Conservation (phyloP, 2,329 filamentous ascomycete species). For the Fusarium cyanostomum region DNA sequence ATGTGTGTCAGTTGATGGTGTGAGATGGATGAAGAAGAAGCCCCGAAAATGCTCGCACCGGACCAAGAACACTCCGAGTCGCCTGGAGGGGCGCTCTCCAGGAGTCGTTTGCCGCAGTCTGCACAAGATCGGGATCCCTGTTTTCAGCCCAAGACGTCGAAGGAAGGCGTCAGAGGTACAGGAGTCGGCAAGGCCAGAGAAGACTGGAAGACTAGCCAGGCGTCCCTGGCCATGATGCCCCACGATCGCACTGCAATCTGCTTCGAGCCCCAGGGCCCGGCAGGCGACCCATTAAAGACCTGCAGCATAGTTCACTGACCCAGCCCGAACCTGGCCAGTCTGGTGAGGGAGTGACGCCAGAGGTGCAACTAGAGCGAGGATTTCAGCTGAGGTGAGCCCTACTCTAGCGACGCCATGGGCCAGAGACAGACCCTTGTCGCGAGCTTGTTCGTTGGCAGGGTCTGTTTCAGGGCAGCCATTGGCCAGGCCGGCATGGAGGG, state of each 20-base stretch:
- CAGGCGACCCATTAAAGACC: conserved; percentile 22
- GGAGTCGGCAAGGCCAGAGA: conserved; percentile 25
- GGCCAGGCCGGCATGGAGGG: conserved; percentile 21
- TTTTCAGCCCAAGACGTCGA: conserved; percentile 43
- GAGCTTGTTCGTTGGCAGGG: conserved; percentile 45
- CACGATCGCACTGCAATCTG: conserved; percentile 46
- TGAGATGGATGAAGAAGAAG: conserved; percentile 15
- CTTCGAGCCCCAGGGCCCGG: conserved; percentile 26
- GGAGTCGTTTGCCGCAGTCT: conserved; percentile 31
- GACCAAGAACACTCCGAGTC: conserved; percentile 19
- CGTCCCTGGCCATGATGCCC: conserved; percentile 38
- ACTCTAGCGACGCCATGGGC: conserved; percentile 43
- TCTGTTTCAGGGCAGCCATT: conserved; percentile 37
- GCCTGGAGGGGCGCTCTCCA: conserved; percentile 13
- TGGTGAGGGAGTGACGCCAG: conserved; percentile 43
- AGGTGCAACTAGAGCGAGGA: conserved; percentile 39
- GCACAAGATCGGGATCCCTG: conserved; percentile 41
- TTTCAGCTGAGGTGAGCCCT: conserved; percentile 54
- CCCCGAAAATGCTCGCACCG: conserved; percentile 21
- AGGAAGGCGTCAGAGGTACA: conserved; percentile 38
- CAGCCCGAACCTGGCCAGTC: conserved; percentile 30
- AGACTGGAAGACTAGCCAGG: conserved; percentile 11
- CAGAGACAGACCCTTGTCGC: conserved; percentile 37
- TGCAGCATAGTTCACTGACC: conserved; percentile 33
- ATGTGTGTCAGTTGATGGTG: conserved; percentile 19